Evolutionary conservation across 1,139 yeast species (phyloP), one percentile per base, ranked within the genome.

Genomic region (Scheffersomyces parashehatae): DNA sequence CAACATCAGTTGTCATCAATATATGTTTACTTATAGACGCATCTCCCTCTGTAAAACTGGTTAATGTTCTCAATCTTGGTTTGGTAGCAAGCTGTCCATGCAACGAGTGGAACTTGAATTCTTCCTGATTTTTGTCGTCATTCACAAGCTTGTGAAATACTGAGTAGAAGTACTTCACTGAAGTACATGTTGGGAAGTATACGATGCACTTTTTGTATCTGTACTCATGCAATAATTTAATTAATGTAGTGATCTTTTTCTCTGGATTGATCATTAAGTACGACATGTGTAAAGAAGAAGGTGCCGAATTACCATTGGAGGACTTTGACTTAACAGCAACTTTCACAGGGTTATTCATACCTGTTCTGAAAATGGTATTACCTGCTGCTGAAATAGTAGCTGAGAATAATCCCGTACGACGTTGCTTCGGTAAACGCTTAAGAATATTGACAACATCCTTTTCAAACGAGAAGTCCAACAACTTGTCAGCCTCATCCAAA

Each of bases 401-500:
- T 1, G 96, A 88, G 60, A 90, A 91, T 29, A 91, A 70, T 1
- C 99, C 99, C 0, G 96, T 90, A 58, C 99, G 77, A 58, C 96
- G 81, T 66, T 93, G 99, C 55, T 88, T 85, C 0, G 99, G 97
- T 33, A 91, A 68, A 38, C 75, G 66, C 40, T 79, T 75, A 37
- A 90, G 71, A 28, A 90, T 87, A 32, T 76, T 69, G 32, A 83
- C 80, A 13, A 88, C 83, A 44, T 88, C 90, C 41, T 72, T 73
- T 33, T 80, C 82, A 60, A 91, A 91, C 31, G 93, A 88, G 34
- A 83, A 64, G 62, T 91, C 98, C 34, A 93, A 70, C 38, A 93
- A 72, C 52, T 89, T 81, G 59, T 93, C 99, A 2, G 98, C 99
- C 65, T 93, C 99, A 64, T 93, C 99, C 41, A 93, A 66, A 7